Evolutionary conservation across 106 monocot species (phyloP).

Genomic region (Allium sativum): DNA sequence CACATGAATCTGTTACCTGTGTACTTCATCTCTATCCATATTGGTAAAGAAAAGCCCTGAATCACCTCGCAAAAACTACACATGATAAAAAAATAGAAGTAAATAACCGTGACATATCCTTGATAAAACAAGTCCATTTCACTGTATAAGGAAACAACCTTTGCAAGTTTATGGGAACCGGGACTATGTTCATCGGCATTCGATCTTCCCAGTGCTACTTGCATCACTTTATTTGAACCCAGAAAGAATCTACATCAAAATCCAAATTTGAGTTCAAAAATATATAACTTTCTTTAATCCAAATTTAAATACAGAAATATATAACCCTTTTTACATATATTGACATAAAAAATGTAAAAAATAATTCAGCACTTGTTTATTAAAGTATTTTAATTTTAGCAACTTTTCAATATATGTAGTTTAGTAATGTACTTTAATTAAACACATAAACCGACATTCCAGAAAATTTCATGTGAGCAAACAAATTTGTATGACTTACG

Average conservation of each 20-base stretch:
- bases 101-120: neutral
- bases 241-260: constrained; percentile 65
- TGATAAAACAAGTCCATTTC: neutral
- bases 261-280: constrained; percentile 4
- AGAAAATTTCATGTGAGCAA: too few relatives aligned
- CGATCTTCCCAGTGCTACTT: constrained; percentile 62
- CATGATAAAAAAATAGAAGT: neutral
- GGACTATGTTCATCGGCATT: constrained; percentile 64
- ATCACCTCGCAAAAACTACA: constrained; percentile 64
- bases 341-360: too few relatives aligned
- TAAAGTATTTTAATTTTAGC: too few relatives aligned
- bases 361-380: too few relatives aligned
- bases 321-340: neutral
- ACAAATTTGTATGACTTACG: too few relatives aligned
- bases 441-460: too few relatives aligned
- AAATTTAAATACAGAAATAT: too few relatives aligned
- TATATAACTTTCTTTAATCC: too few relatives aligned
- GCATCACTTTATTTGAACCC: constrained; percentile 95
- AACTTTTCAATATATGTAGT: too few relatives aligned
- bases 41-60: constrained; percentile 77
- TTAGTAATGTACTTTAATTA: too few relatives aligned
- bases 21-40: constrained; percentile 60
- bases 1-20: constrained; percentile 34
- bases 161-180: constrained; percentile 69
- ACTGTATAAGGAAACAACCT: constrained; percentile 22